A percentile compares a stretch with the other conserved stretches of the same genome.
Evolutionary conservation across 306 rosid genomes (phyloP).

Genomic region (Adenanthera pavonina): DNA sequence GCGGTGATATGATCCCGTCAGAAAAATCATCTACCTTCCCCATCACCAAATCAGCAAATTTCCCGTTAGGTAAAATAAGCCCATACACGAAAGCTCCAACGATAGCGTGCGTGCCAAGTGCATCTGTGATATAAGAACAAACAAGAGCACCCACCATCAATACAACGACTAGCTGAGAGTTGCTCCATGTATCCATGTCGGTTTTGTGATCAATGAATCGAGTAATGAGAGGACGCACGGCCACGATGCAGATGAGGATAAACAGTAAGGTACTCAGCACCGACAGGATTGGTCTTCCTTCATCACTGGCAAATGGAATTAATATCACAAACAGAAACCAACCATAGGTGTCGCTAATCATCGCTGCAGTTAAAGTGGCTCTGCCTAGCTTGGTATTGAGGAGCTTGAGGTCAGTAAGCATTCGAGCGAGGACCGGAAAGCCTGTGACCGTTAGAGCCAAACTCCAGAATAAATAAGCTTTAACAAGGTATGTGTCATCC

Average conservation of each 20-base stretch:
- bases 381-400: conserved; percentile 46
- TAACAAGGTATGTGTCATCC: no score
- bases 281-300: neutral
- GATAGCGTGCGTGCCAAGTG: conserved; percentile 2
- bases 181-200: conserved; percentile 3
- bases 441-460: conserved; percentile 35
- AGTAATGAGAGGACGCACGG: conserved; percentile 32
- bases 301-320: neutral
- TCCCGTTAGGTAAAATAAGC: conserved; percentile 46
- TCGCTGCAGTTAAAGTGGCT: conserved; percentile 40
- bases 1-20: conserved; percentile 37
- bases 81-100: conserved; percentile 40
- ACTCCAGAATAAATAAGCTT: conserved; percentile 35
- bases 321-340: conserved; percentile 42
- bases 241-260: conserved; percentile 28
- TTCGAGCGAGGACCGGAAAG: conserved; percentile 46
- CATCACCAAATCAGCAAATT: conserved; percentile 37
- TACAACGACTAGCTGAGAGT: neutral
- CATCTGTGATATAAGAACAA: neutral
- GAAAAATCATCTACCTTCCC: conserved; percentile 47
- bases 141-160: neutral
- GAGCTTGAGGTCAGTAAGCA: conserved; percentile 47
- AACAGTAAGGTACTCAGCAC: neutral
- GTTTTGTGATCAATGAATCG: neutral
- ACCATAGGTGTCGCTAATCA: conserved; percentile 41